These are phyloP conservation scores for Tylopilus rubrobrunneus DNA, from an alignment of 768 basidiomycete species.

Conservation along the genomic window DNA sequence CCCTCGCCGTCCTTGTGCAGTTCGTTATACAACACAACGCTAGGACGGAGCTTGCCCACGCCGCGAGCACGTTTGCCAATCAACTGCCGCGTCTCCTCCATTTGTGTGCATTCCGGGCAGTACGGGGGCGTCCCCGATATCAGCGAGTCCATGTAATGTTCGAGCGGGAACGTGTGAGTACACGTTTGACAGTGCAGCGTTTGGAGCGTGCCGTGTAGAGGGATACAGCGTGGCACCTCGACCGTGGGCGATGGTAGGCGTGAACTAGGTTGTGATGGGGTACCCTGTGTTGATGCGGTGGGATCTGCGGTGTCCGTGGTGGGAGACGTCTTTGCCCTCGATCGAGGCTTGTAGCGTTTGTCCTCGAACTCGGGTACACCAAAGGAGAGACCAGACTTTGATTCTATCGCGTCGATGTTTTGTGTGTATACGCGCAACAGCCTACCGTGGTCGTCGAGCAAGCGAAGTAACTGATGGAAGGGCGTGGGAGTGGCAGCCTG, in stretches of 20 bases:
- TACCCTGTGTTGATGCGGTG: slow-evolving; percentile 9
- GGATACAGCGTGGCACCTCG: slow-evolving; percentile 78
- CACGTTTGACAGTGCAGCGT: slow-evolving; percentile 79
- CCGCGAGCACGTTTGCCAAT: slow-evolving; percentile 77
- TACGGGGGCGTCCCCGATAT: slow-evolving; percentile 59
- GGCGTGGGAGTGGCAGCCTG: slow-evolving; percentile 70
- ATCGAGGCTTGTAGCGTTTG: slow-evolving; percentile 50
- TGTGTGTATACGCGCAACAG: slow-evolving; percentile 89
- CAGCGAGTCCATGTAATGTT: slow-evolving; percentile 57
- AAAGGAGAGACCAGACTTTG: slow-evolving; percentile 80
- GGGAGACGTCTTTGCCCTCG: slow-evolving; percentile 38
- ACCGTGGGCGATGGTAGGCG: slow-evolving; percentile 49
- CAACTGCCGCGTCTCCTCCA: slow-evolving; percentile 66
- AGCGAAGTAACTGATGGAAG: slow-evolving; percentile 73
- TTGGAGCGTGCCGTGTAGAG: slow-evolving; percentile 84
- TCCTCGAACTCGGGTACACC: slow-evolving; percentile 73
- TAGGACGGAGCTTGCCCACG: slow-evolving; percentile 77
- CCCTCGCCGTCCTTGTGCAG: slow-evolving; percentile 81
- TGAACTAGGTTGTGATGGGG: slow-evolving; percentile 20
- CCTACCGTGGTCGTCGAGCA: slow-evolving; percentile 69
- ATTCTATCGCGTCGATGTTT: slow-evolving; percentile 89
- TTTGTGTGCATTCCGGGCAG: slow-evolving; percentile 75
- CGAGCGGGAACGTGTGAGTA: slow-evolving; percentile 65
- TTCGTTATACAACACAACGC: slow-evolving; percentile 90
- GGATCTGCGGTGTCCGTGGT: slow-evolving; percentile 13